Percentiles rank a stretch among this genome's conserved stretches.
phyloP scores from a whole-genome alignment of 306 rosid genomes.

The Pyrus bretschneideri region DNA sequence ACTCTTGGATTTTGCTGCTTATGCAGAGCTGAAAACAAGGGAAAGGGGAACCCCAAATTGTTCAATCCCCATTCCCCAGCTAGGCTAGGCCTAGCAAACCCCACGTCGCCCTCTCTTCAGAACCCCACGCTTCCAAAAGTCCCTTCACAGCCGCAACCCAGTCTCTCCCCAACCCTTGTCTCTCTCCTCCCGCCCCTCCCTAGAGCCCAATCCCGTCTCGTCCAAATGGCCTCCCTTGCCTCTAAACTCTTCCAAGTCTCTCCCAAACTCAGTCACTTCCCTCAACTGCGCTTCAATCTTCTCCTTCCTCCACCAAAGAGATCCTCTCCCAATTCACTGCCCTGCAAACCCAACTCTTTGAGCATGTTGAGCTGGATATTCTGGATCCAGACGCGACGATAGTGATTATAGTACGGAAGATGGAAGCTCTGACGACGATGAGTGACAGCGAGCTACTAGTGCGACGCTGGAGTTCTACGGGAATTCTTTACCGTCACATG shows the following conservation, averaged over 20 bases:
- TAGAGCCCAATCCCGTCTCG: constrained; percentile 61
- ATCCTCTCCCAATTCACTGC: constrained; percentile 48
- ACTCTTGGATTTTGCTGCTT: background rate
- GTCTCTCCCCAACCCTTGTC: constrained; percentile 43
- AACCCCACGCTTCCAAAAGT: constrained; percentile 60
- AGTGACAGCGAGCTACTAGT: constrained; percentile 21
- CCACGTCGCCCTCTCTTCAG: constrained; percentile 67
- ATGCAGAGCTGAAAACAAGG: background rate
- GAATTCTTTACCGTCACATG: background rate
- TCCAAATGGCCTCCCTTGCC: constrained; percentile 75
- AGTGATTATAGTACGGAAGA: constrained; percentile 87
- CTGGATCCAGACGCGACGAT: constrained; percentile 67
- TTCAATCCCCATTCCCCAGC: constrained; percentile 59
- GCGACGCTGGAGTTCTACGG: background rate
- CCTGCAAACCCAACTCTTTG: constrained; percentile 78
- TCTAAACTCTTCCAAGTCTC: constrained; percentile 73
- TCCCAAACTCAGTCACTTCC: constrained; percentile 43
- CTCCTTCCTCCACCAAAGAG: constrained; percentile 66
- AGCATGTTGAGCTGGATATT: constrained; percentile 83
- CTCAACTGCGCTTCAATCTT: constrained; percentile 32
- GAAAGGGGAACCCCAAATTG: constrained; percentile 41
- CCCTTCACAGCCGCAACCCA: constrained; percentile 46
- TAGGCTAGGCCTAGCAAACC: constrained; percentile 72
- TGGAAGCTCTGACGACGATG: constrained; percentile 78
- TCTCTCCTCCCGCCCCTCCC: constrained; percentile 90